Conservation (phyloP, 1,139 yeast genomes). For the Lipomyces yarrowii region DNA sequence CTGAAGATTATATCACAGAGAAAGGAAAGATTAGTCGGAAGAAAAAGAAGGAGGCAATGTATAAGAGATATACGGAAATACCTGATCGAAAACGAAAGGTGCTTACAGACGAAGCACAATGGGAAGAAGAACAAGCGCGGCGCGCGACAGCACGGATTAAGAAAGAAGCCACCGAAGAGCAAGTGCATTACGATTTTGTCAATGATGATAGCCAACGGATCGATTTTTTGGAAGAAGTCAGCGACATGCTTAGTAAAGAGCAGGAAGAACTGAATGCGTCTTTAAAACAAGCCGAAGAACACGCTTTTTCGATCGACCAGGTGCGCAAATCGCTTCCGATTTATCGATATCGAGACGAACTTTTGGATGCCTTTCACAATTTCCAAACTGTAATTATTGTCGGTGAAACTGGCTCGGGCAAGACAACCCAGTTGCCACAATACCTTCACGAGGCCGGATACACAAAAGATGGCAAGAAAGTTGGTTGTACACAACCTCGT, state of each 20-base stretch:
- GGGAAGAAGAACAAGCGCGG: slow-evolving; percentile 68
- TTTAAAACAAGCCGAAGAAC: slow-evolving; percentile 47
- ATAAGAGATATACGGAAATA: slow-evolving; percentile 41
- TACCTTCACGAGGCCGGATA: slow-evolving; percentile 83
- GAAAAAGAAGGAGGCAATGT: slow-evolving; percentile 51
- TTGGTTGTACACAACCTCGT: slow-evolving; percentile 96
- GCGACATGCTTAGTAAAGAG: slow-evolving; percentile 36
- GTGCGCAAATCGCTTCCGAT: slow-evolving; percentile 77
- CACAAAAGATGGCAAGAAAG: slow-evolving; percentile 53
- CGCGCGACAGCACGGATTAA: slow-evolving; percentile 51
- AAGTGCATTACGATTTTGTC: slow-evolving; percentile 71
- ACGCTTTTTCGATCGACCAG: slow-evolving; percentile 48
- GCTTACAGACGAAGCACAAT: slow-evolving; percentile 50
- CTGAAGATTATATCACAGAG: slow-evolving; percentile 57
- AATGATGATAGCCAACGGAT: slow-evolving; percentile 79
- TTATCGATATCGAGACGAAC: slow-evolving; percentile 59
- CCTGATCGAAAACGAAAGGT: slow-evolving; percentile 35
- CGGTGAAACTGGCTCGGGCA: slow-evolving; percentile 98
- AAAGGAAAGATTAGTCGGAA: slow-evolving; percentile 57
- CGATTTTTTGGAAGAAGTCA: slow-evolving; percentile 57
- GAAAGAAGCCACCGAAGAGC: slow-evolving; percentile 29
- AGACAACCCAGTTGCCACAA: slow-evolving; percentile 94
- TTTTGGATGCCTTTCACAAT: slow-evolving; percentile 62
- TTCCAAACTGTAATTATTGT: slow-evolving; percentile 84
- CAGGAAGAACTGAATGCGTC: slow-evolving; percentile 27